Conservation (phyloP, 2,329 filamentous ascomycete species). For the Colletotrichum sp. region DNA sequence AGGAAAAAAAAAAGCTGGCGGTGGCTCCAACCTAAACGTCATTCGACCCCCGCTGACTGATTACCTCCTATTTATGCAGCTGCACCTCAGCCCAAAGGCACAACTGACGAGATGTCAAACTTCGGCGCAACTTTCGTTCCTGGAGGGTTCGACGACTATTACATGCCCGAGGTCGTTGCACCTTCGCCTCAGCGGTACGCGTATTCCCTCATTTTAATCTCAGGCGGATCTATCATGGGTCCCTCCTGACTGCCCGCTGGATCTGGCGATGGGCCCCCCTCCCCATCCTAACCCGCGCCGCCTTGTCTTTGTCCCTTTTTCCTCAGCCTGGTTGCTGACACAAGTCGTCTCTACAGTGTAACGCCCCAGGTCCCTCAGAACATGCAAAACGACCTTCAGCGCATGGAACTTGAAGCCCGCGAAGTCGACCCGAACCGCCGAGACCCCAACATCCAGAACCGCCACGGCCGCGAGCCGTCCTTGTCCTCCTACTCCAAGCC, state of each 20-base stretch:
- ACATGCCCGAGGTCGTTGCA: conserved; percentile 65
- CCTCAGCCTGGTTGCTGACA: conserved; percentile 35
- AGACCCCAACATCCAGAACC: conserved; percentile 31
- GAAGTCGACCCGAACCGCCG: conserved; percentile 47
- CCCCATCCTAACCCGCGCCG: background rate
- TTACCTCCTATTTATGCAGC: conserved; percentile 34
- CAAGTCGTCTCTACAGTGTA: conserved; percentile 63
- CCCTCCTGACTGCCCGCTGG: conserved; percentile 4
- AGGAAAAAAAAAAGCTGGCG: background rate
- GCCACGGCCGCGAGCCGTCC: conserved; percentile 49
- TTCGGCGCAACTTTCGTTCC: conserved; percentile 65
- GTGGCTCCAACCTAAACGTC: conserved; percentile 20
- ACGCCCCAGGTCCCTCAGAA: conserved; percentile 96
- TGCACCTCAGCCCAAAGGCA: conserved; percentile 33
- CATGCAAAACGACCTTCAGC: conserved; percentile 92
- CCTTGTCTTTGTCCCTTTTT: conserved; percentile 2
- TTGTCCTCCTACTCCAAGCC: conserved; percentile 43
- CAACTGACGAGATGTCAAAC: conserved; percentile 47
- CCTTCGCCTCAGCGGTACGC: conserved; percentile 63
- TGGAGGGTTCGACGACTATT: conserved; percentile 64
- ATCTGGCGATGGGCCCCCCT: conserved; percentile 16
- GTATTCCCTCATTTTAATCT: conserved; percentile 17
- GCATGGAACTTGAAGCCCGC: conserved; percentile 83
- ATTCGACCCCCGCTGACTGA: conserved; percentile 25
- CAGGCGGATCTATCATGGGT: conserved; percentile 16